Evolutionary conservation across 257 asterid species (phyloP).

Genomic region (Galeopsis tetrahit): DNA sequence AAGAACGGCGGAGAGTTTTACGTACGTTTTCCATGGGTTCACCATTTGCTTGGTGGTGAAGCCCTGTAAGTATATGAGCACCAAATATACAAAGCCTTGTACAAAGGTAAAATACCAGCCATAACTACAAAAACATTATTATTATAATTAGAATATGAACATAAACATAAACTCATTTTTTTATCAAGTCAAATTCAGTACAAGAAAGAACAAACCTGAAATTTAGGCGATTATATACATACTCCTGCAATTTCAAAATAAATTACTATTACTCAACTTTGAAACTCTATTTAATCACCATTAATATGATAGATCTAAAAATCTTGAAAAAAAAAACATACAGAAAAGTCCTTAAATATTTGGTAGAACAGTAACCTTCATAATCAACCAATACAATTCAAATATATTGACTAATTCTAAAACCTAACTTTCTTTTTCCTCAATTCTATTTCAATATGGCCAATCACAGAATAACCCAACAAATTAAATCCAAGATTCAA

Average conservation of each 20-base stretch:
- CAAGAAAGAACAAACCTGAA: conserved; percentile 58
- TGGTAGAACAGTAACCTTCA: conserved; percentile 6
- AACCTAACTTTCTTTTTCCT: conserved; percentile 9
- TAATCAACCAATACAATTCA: conserved; percentile 16
- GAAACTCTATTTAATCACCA: conserved; percentile 14
- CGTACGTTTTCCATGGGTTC: conserved; percentile 90
- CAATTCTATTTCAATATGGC: not conserved
- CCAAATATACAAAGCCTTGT: conserved; percentile 92
- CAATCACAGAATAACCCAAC: conserved; percentile 27
- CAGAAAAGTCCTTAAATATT: conserved; percentile 16
- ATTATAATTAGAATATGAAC: not conserved
- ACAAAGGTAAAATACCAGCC: conserved; percentile 96
- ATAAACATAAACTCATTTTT: not conserved
- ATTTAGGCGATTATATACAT: conserved; percentile 80
- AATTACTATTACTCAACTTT: conserved; percentile 38
- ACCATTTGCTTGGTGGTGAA: conserved; percentile 95
- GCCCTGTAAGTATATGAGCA: conserved; percentile 71
- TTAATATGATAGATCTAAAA: conserved; percentile 22
- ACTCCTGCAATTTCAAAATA: conserved; percentile 63
- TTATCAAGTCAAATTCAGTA: conserved; percentile 20
- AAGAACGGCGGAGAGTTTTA: conserved; percentile 85
- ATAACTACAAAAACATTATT: conserved; percentile 57
- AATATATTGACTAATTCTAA: conserved; percentile 21
- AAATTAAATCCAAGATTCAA: conserved; percentile 19
- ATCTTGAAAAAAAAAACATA: not conserved